Evolutionary conservation across 148 eudicot genomes (phyloP).

Genomic region (Beta vulgaris): DNA sequence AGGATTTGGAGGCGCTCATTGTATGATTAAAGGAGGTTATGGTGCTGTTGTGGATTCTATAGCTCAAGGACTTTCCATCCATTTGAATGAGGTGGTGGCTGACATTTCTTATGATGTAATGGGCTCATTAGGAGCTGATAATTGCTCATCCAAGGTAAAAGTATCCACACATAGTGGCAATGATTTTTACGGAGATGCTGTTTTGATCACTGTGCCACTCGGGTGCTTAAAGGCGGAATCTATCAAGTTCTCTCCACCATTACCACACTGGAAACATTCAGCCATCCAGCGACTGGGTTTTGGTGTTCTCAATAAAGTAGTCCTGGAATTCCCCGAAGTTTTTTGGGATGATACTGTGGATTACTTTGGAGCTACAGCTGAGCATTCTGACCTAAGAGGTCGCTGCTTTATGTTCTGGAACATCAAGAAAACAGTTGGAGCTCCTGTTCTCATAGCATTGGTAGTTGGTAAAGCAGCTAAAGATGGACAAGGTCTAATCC

Average conservation of each 20-base stretch:
- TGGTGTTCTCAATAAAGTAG: conserved; percentile 94
- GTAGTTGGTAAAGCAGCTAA: conserved; percentile 98
- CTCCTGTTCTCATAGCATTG: conserved; percentile 94
- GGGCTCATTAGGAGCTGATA: conserved; percentile 32
- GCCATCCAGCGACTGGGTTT: conserved; percentile 94
- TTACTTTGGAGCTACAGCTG: conserved; percentile 99
- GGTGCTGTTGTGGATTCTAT: conserved; percentile 86
- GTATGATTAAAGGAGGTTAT: conserved; percentile 99
- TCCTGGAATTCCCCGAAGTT: conserved; percentile 78
- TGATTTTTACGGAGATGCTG: conserved; percentile 78
- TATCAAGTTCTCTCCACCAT: conserved; percentile 78
- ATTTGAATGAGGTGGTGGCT: conserved; percentile 77
- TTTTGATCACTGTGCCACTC: conserved; percentile 84
- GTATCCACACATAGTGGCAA: conserved; percentile 66
- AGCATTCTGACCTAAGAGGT: conserved; percentile 68
- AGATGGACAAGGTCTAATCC: conserved; percentile 60
- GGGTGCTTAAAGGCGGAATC: conserved; percentile 86
- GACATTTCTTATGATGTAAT: conserved; percentile 45
- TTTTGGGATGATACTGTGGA: conserved; percentile 98
- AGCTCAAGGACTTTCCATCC: conserved; percentile 65
- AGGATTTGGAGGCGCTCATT: conserved; percentile 99
- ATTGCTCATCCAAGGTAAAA: conserved; percentile 49
- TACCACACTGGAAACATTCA: conserved; percentile 82
- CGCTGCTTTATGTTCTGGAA: conserved; percentile 99
- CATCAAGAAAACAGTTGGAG: conserved; percentile 88